phyloP scores from a whole-genome alignment of 2,329 filamentous ascomycete species.

The Aurifilum marmelostoma region DNA sequence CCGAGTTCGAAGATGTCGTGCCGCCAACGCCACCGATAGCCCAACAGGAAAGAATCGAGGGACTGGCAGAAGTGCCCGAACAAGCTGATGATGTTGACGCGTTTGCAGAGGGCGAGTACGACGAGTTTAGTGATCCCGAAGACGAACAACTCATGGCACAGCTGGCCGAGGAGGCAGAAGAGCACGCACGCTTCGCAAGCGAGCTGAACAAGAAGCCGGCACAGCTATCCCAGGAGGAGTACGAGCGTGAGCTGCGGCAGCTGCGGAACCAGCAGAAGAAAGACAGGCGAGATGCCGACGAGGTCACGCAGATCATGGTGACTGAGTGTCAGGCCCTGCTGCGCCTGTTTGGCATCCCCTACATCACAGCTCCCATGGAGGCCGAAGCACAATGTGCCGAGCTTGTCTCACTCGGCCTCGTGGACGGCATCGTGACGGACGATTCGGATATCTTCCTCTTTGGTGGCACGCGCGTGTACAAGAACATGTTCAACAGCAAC shows the following conservation, averaged over 20 bases:
- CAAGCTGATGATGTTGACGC: conserved; percentile 25
- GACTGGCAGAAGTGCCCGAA: conserved; percentile 29
- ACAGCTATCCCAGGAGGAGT: conserved; percentile 73
- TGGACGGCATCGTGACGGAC: conserved; percentile 97
- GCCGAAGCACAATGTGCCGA: conserved; percentile 97
- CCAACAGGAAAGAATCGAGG: conserved; percentile 34
- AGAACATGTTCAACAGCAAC: conserved; percentile 99
- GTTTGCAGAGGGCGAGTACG: conserved; percentile 61
- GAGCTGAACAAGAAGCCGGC: conserved; percentile 78
- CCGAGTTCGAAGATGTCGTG: conserved; percentile 34
- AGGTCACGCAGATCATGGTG: conserved; percentile 96
- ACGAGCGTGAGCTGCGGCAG: conserved; percentile 84
- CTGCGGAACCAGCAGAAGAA: conserved; percentile 95
- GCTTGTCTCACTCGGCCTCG: conserved; percentile 80
- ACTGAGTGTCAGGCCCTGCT: conserved; percentile 92
- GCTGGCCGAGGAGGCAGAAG: conserved; percentile 87
- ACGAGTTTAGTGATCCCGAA: conserved; percentile 82
- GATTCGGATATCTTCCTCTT: conserved; percentile 97
- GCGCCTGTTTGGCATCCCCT: conserved; percentile 88
- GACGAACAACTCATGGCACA: conserved; percentile 87
- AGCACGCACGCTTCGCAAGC: conserved; percentile 90
- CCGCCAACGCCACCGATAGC: conserved; percentile 30
- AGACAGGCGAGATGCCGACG: conserved; percentile 92
- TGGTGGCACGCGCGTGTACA: conserved; percentile 94
- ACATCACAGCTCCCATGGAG: conserved; percentile 98